Conservation (phyloP, 805 yeast genomes). For the Lipomyces anomalus region DNA sequence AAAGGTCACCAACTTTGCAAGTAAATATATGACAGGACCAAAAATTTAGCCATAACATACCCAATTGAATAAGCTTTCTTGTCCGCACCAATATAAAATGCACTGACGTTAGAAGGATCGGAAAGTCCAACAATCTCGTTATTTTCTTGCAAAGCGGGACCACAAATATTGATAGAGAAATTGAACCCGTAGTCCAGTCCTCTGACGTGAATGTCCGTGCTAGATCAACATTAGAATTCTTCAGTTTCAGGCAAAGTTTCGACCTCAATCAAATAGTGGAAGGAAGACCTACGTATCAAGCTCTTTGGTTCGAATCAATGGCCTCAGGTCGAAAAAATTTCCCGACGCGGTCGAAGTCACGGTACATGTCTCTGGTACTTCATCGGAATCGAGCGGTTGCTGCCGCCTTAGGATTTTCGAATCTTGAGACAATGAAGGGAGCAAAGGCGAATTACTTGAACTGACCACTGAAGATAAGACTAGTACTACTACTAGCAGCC, state of each 20-base stretch:
- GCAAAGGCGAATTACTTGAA: no score
- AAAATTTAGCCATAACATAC: no score
- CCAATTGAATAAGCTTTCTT: slow-evolving; percentile 51
- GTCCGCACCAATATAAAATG: slow-evolving; percentile 45
- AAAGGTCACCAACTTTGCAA: background rate
- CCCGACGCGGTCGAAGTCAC: slow-evolving; percentile 32
- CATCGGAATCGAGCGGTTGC: no score
- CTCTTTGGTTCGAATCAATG: slow-evolving; percentile 33
- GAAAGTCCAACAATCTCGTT: slow-evolving; percentile 33
- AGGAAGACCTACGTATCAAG: slow-evolving; percentile 24
- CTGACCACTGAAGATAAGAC: no score
- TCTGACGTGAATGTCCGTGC: slow-evolving; percentile 54
- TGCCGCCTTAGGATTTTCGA: no score
- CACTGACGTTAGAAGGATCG: slow-evolving; percentile 45
- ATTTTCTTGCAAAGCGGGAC: slow-evolving; percentile 42
- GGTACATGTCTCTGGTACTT: no score
- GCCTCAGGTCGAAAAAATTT: slow-evolving; percentile 42
- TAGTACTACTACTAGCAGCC: no score
- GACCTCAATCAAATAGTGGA: no score
- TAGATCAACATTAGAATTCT: slow-evolving; percentile 20
- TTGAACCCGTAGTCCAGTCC: slow-evolving; percentile 68
- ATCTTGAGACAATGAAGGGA: no score
- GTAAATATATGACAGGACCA: slow-evolving; percentile 3
- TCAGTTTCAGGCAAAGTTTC: background rate
- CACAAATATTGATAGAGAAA: slow-evolving; percentile 69